phyloP scores from a whole-genome alignment of 805 yeast species.

The Monosporozyma unispora region DNA sequence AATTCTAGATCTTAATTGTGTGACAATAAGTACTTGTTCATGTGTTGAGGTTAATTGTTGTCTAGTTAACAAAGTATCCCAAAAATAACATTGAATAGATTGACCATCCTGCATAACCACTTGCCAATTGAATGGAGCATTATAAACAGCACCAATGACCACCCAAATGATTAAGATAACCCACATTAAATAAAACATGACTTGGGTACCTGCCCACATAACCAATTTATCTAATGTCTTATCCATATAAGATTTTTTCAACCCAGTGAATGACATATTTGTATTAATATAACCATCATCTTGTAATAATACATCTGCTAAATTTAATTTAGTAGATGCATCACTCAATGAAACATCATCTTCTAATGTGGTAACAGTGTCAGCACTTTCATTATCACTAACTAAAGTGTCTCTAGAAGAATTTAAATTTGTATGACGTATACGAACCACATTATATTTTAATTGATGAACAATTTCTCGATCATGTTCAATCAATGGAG shows the following conservation, averaged over 20 bases:
- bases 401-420: not conserved
- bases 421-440: not conserved
- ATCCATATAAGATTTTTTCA: conserved; percentile 18
- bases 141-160: conserved; percentile 22
- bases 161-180: conserved; percentile 23
- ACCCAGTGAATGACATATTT: conserved; percentile 22
- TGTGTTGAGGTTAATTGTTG: conserved; percentile 30
- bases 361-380: not conserved
- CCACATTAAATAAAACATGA: conserved; percentile 25
- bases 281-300: conserved; percentile 14
- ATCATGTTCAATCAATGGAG: conserved; percentile 6
- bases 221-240: conserved; percentile 20
- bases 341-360: conserved; percentile 10
- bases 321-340: conserved; percentile 8
- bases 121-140: conserved; percentile 33
- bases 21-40: conserved; percentile 22
- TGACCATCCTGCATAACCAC: conserved; percentile 36
- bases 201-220: conserved; percentile 21
- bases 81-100: conserved; percentile 33
- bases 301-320: conserved; percentile 10
- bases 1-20: conserved; percentile 25
- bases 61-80: conserved; percentile 36
- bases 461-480: not conserved
- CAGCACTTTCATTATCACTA: conserved; percentile 4
- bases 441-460: not conserved